phyloP scores from a whole-genome alignment of 2,329 filamentous ascomycete species.

The Keithomyces neogunnii region DNA sequence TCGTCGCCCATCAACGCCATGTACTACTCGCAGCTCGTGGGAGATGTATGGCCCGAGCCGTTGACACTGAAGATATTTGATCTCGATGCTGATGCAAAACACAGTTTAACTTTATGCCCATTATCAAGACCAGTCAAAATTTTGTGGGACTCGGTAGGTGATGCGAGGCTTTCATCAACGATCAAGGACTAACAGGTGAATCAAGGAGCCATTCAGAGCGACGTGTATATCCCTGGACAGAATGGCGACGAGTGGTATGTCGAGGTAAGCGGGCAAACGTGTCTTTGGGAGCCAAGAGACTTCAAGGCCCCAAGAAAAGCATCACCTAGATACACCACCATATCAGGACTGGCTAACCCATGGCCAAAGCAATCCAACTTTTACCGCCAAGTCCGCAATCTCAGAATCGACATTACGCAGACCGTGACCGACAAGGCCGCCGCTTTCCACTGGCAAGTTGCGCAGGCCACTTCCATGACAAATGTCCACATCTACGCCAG shows the following conservation, averaged over 20 bases:
- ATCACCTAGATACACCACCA: no score
- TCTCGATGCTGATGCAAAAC: no score
- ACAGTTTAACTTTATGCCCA: no score
- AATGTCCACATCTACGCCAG: neutral
- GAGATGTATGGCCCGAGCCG: neutral
- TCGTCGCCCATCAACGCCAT: slow-evolving; percentile 3
- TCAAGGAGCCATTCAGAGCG: slow-evolving; percentile 3
- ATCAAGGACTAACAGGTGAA: no score
- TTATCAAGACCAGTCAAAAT: no score
- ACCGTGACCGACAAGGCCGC: slow-evolving; percentile 37
- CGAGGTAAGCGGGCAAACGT: neutral
- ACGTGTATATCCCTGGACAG: slow-evolving; percentile 3
- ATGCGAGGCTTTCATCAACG: neutral
- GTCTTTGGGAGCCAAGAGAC: no score
- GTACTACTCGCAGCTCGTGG: slow-evolving; percentile 6
- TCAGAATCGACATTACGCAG: slow-evolving; percentile 29
- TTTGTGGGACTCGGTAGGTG: neutral
- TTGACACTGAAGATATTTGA: no score
- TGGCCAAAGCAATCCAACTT: slow-evolving; percentile 27
- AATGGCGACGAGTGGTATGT: slow-evolving; percentile 4
- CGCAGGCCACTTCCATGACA: slow-evolving; percentile 26
- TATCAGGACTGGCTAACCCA: no score
- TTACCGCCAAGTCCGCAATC: slow-evolving; percentile 55
- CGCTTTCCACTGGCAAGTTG: slow-evolving; percentile 54
- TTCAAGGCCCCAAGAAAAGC: no score